Percentiles rank a stretch among this genome's conserved stretches.
These are phyloP conservation scores for Biscogniauxia sp. DNA, from an alignment of 2,329 filamentous ascomycete species.

Conservation along the genomic window DNA sequence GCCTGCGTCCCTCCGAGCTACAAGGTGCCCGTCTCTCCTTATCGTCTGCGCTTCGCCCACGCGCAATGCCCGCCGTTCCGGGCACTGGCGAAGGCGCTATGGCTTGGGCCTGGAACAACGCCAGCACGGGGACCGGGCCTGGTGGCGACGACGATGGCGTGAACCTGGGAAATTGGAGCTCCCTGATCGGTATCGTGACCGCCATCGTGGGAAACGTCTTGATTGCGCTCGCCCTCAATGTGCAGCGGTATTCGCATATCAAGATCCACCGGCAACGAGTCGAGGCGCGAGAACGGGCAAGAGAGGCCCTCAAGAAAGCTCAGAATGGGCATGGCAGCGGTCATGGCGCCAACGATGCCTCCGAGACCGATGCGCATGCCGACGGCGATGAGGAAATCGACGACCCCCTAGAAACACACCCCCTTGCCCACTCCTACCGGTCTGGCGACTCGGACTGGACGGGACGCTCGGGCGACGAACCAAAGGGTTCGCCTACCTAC, in stretches of 20 bases:
- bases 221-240: constrained; percentile 93
- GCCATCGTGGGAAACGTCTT: constrained; percentile 91
- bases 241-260: constrained; percentile 93
- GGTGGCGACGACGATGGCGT: constrained; percentile 38
- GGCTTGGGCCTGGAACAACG: constrained; percentile 3
- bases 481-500: constrained; percentile 63
- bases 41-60: constrained; percentile 6
- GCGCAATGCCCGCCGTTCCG: not conserved
- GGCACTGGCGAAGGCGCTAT: constrained; percentile 1
- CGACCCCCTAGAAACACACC: constrained; percentile 45
- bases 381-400: constrained; percentile 36
- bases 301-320: constrained; percentile 49
- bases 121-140: constrained; percentile 18
- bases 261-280: constrained; percentile 70
- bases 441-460: constrained; percentile 42
- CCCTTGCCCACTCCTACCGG: constrained; percentile 50
- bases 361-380: constrained; percentile 26
- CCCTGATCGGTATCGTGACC: constrained; percentile 89
- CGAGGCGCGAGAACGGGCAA: constrained; percentile 54
- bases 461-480: constrained; percentile 34
- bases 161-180: constrained; percentile 74
- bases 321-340: constrained; percentile 31
- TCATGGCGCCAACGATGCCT: constrained; percentile 28
- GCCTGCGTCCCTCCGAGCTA: not conserved
- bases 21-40: constrained; percentile 4